Percentiles rank a stretch among this genome's conserved stretches.
Conservation (phyloP, 805 yeast species). For the Tetrapisispora pingtungensis region DNA sequence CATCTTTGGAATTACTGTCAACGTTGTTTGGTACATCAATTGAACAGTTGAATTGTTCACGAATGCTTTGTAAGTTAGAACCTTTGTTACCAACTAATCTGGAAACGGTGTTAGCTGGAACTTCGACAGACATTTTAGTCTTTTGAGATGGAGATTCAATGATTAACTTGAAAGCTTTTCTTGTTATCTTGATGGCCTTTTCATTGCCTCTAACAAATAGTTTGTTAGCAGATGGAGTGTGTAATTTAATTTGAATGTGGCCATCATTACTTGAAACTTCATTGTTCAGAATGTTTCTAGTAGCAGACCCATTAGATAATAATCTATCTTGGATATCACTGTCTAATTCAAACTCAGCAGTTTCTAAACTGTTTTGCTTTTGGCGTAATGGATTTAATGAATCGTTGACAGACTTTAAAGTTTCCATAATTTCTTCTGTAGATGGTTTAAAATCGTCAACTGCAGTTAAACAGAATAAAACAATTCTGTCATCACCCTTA, state of each 20-base stretch:
- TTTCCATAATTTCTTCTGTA: slow-evolving; percentile 44
- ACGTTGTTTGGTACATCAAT: slow-evolving; percentile 58
- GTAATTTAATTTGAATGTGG: slow-evolving; percentile 40
- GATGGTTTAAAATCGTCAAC: slow-evolving; percentile 69
- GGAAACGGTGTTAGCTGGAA: slow-evolving; percentile 60
- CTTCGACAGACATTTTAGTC: slow-evolving; percentile 36
- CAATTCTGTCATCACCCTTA: slow-evolving; percentile 37
- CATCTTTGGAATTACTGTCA: slow-evolving; percentile 27
- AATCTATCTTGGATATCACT: slow-evolving; percentile 43
- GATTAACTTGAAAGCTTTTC: slow-evolving; percentile 31
- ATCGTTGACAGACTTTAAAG: slow-evolving; percentile 43
- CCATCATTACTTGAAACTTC: slow-evolving; percentile 30
- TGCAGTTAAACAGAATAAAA: slow-evolving; percentile 43
- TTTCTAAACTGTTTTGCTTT: slow-evolving; percentile 42
- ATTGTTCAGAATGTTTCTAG: slow-evolving; percentile 20
- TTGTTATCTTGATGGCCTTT: slow-evolving; percentile 39
- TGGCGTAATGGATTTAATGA: slow-evolving; percentile 51
- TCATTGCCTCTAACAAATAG: slow-evolving; percentile 63
- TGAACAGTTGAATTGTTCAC: slow-evolving; percentile 64
- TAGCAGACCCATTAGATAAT: slow-evolving; percentile 8
- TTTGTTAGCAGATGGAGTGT: slow-evolving; percentile 39
- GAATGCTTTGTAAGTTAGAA: slow-evolving; percentile 52
- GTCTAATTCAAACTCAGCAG: slow-evolving; percentile 43
- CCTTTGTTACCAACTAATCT: slow-evolving; percentile 90
- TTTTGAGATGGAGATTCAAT: slow-evolving; percentile 20